A percentile compares a stretch with the other conserved stretches of the same genome.
Conservation (phyloP, 164 flowering plant genomes). For the Brasenia schreberi region DNA sequence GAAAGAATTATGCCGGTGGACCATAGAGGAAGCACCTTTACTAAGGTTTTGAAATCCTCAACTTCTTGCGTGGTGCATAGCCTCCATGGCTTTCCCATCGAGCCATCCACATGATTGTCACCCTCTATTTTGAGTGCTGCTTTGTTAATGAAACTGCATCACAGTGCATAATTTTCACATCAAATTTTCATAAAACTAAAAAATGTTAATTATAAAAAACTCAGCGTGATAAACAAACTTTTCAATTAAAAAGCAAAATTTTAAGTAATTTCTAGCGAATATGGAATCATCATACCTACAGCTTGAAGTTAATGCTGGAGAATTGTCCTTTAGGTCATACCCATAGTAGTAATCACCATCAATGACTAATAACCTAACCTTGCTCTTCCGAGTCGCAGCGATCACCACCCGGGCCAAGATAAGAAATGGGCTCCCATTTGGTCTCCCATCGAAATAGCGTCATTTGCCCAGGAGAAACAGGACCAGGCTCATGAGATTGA, state of each 20-base stretch:
- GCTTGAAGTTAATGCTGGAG: neutral
- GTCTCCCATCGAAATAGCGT: conserved; percentile 15
- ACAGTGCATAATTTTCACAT: too few relatives aligned
- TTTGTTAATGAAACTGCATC: conserved; percentile 36
- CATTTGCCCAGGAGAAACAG: conserved; percentile 21
- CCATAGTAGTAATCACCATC: conserved; percentile 12
- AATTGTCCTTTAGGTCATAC: neutral
- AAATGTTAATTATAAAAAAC: too few relatives aligned
- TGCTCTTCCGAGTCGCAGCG: conserved; percentile 26
- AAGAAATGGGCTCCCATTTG: conserved; percentile 30
- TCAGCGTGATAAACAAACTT: too few relatives aligned
- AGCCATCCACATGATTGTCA: conserved; percentile 18
- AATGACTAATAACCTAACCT: neutral
- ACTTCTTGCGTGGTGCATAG: conserved; percentile 50
- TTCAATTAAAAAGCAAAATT: too few relatives aligned
- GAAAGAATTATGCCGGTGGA: conserved; percentile 27
- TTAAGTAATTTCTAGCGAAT: too few relatives aligned
- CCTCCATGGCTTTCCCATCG: conserved; percentile 33
- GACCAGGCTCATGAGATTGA: conserved; percentile 14
- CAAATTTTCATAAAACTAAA: too few relatives aligned
- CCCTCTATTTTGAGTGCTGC: conserved; percentile 35
- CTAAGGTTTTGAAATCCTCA: conserved; percentile 48
- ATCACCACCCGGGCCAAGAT: conserved; percentile 26
- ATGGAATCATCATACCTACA: neutral
- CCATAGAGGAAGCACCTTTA: conserved; percentile 55